Base-by-base conservation (phyloP, 2,329 filamentous ascomycete species). In the Thermothelomyces thermophilus region DNA sequence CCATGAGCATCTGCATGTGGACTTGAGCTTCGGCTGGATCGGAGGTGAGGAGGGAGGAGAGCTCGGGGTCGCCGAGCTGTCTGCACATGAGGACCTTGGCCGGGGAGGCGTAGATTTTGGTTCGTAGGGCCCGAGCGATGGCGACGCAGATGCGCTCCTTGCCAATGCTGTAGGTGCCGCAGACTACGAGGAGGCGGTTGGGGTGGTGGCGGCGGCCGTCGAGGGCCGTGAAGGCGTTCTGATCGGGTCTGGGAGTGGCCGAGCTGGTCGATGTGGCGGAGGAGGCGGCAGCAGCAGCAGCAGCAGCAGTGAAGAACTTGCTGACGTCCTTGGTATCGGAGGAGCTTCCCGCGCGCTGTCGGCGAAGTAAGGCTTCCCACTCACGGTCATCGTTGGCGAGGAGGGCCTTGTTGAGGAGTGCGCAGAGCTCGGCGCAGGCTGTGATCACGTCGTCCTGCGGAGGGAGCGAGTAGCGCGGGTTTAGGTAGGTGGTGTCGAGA, bases 91-190 rank as follows among this genome's bases (percentile, higher is more conserved):
- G 82, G 64, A 89, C 86, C 69, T 98, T 98, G 46, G 78, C 75
- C 0, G 89, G 73, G 1, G 88, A 82, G 0, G 91, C 91, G 63
- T 86, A 98, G 55, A 98, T 97, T 63, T 95, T 95, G 58, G 84
- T 87, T 34, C 82, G 75, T 2, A 98, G 74, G 0, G 90, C 90
- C 60, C 84, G 81, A 3, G 93, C 93, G 56, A 98, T 95, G 37
- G 89, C 90, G 28, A 95, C 75, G 64, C 91, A 97, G 57, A 98
- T 90, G 35, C 90, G 85, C 67, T 98, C 93, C 69, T 98, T 98
- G 63, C 93, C 93, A 61, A 98, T 98, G 60, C 87, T 94, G 69
- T 98, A 98, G 0, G 93, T 98, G 39, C 93, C 93, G 53, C 95
- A 94, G 6, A 98, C 81, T 5, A 98, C 87, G 0, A 98, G 77